A percentile compares a stretch with the other conserved stretches of the same genome.
Evolutionary conservation across 2,329 filamentous ascomycete genomes (phyloP).

Genomic region (Leptoxyphium fumago): DNA sequence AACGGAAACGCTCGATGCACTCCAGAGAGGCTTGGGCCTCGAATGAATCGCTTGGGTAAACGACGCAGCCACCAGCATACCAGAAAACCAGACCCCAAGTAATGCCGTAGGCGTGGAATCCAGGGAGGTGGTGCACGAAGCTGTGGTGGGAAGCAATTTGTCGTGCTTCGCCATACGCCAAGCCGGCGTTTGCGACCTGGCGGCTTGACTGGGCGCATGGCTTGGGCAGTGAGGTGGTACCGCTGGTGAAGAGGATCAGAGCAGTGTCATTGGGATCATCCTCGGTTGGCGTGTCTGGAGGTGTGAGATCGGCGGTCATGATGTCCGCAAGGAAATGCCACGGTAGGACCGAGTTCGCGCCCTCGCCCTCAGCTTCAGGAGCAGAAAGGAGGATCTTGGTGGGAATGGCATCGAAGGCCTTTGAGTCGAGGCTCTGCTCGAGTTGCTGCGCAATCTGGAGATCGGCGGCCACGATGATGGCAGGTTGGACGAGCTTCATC

Average conservation of each 20-base stretch:
- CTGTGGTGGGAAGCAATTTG: conserved; percentile 15
- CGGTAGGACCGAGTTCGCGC: conserved; percentile 5
- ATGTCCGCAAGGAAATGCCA: conserved; percentile 15
- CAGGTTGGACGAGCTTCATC: conserved; percentile 16
- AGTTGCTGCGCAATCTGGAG: conserved; percentile 14
- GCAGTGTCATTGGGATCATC: conserved; percentile 17
- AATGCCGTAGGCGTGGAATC: conserved; percentile 19
- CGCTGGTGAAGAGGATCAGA: conserved; percentile 35
- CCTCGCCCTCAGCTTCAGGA: conserved; percentile 3
- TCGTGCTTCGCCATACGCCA: conserved; percentile 14
- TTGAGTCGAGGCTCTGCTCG: conserved; percentile 13
- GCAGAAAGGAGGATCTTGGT: conserved; percentile 12
- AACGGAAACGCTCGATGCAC: conserved; percentile 17
- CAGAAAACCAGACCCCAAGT: conserved; percentile 18
- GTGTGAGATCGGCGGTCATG: conserved; percentile 18
- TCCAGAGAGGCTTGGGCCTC: conserved; percentile 19
- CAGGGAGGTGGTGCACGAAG: conserved; percentile 17
- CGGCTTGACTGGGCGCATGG: conserved; percentile 28
- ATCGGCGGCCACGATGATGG: conserved; percentile 14
- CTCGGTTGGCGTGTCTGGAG: conserved; percentile 17
- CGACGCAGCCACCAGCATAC: conserved; percentile 13
- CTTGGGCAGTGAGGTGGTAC: conserved; percentile 35
- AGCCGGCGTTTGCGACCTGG: conserved; percentile 23
- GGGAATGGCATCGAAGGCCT: conserved; percentile 11
- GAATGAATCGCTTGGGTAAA: conserved; percentile 18